Evolutionary conservation across 2,329 filamentous ascomycete genomes (phyloP).

Genomic region (Aspergillus sergii): DNA sequence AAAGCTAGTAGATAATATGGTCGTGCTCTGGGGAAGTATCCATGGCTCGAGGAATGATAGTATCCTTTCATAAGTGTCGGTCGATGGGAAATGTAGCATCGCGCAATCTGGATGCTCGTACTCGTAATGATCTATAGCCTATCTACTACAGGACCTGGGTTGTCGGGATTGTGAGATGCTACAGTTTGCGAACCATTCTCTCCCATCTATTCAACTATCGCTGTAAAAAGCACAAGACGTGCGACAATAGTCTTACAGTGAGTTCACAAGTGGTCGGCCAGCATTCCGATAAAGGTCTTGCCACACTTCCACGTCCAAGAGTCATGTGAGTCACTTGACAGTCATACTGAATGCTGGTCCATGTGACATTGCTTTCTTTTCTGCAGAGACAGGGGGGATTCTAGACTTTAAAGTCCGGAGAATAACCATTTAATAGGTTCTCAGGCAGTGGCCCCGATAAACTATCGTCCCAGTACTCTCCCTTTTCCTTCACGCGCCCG

Average conservation of each 20-base stretch:
- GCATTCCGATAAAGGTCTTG: background rate
- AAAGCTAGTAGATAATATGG: constrained; percentile 12
- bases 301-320: background rate
- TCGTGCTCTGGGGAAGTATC: background rate
- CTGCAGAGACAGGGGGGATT: background rate
- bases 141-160: background rate
- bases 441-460: background rate
- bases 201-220: background rate
- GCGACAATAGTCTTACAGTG: background rate
- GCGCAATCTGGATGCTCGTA: background rate
- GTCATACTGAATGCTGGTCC: constrained; percentile 9
- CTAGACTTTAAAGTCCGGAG: background rate
- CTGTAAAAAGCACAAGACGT: no score
- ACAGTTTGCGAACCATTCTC: background rate
- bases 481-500: background rate
- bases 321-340: constrained; percentile 9
- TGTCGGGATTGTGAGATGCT: background rate
- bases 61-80: background rate
- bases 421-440: constrained; percentile 1
- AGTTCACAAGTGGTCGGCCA: background rate
- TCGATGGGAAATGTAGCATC: background rate
- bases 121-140: background rate
- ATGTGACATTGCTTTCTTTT: constrained; percentile 8
- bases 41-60: background rate
- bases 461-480: background rate